Percentiles rank a stretch among this genome's conserved stretches.
phyloP scores from a whole-genome alignment of 306 rosid genomes.

The Pterocarpus macrocarpus region DNA sequence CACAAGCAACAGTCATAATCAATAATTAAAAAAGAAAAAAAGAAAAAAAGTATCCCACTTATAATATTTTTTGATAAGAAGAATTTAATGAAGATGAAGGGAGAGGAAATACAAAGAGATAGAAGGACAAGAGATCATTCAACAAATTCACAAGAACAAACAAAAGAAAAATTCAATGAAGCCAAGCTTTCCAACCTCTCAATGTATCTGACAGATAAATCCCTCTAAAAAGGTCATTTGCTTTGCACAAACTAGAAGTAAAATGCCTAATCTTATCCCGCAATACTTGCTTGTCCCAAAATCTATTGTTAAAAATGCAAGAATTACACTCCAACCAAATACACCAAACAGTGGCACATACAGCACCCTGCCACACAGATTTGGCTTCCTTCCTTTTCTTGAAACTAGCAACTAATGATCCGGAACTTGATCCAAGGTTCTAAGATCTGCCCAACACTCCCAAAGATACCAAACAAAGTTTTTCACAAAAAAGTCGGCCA shows the following conservation, averaged over 20 bases:
- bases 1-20: conserved; percentile 44
- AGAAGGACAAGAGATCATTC: not conserved
- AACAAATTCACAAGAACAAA: not conserved
- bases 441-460: not conserved
- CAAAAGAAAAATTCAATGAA: not conserved
- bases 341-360: not conserved
- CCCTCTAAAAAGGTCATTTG: not conserved
- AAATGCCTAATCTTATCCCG: not conserved
- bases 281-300: not conserved
- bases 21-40: not conserved
- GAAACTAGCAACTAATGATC: not conserved
- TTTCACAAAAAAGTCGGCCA: not conserved
- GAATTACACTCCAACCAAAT: not conserved
- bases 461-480: not conserved
- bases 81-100: not conserved
- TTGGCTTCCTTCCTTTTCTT: not conserved
- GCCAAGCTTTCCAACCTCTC: not conserved
- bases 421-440: not conserved
- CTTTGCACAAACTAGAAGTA: not conserved
- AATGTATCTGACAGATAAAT: not conserved
- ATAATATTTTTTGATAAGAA: not conserved
- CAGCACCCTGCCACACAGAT: not conserved
- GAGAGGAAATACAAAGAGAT: not conserved
- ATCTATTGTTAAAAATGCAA: not conserved
- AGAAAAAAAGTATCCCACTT: not conserved